Conservation (phyloP, 2,329 filamentous ascomycete species). For the Colletotrichum orbiculare region DNA sequence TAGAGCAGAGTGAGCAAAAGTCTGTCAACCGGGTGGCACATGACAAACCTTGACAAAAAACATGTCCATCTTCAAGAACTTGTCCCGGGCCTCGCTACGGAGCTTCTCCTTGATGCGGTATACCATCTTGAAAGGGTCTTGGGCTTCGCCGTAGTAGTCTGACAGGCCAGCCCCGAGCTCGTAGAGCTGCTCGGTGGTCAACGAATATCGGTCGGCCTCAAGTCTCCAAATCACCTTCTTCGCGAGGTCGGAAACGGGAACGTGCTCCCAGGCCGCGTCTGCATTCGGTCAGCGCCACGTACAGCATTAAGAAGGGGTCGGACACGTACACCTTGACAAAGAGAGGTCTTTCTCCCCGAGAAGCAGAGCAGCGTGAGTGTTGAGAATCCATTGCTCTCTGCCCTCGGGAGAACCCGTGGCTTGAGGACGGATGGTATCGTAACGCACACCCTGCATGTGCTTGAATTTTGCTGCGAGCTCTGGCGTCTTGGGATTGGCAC, state of each 20-base stretch:
- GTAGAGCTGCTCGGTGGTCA: conserved; percentile 61
- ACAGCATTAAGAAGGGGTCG: no score
- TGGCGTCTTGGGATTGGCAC: conserved; percentile 61
- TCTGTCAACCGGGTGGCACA: no score
- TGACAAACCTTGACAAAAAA: conserved; percentile 73
- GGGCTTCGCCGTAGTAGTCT: conserved; percentile 59
- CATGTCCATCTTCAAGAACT: conserved; percentile 68
- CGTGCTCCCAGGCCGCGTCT: conserved; percentile 70
- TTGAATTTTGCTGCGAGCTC: conserved; percentile 66
- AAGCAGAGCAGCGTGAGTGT: conserved; percentile 71
- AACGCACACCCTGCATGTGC: conserved; percentile 69
- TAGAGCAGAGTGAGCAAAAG: conserved; percentile 44
- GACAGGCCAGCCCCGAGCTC: conserved; percentile 65
- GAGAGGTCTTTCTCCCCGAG: conserved; percentile 73
- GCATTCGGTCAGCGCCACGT: conserved; percentile 5
- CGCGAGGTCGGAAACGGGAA: conserved; percentile 63
- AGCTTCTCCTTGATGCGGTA: conserved; percentile 58
- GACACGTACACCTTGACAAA: conserved; percentile 68
- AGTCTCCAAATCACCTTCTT: conserved; percentile 71
- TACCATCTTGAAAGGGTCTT: conserved; percentile 56
- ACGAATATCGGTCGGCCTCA: conserved; percentile 66
- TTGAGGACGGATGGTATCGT: conserved; percentile 69
- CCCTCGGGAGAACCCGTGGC: conserved; percentile 64
- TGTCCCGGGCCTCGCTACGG: conserved; percentile 60
- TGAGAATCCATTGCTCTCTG: conserved; percentile 75